Base-by-base conservation (phyloP, 495 filamentous ascomycete species). In the Aspergillus mulundensis region DNA sequence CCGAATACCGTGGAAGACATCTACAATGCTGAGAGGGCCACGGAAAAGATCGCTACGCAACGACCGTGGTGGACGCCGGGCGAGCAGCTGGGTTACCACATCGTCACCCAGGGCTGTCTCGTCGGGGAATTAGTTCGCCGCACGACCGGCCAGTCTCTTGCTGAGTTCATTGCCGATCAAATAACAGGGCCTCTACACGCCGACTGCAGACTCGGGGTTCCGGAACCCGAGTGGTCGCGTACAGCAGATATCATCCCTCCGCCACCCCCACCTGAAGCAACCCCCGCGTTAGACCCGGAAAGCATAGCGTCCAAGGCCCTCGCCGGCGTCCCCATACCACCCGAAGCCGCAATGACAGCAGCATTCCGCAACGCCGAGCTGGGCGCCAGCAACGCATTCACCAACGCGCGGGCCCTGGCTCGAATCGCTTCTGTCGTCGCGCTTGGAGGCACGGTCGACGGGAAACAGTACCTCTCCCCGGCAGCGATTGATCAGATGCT, bases 61-160 rank as follows among this genome's bases (percentile, higher is more conserved):
- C 59, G 66, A 2, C 76, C 76, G 2, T 76, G 73, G 74, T 78
- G 69, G 63, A 67, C 58, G 3, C 73, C 77, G 8, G 76, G 77
- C 5, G 66, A 66, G 7, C 53, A 52, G 0, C 63, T 54, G 14
- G 77, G 67, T 0, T 79, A 79, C 43, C 74, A 79, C 20, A 28
- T 69, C 7, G 8, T 63, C 16, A 68, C 41, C 10, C 68, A 72
- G 46, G 77, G 76, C 2, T 66, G 73, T 52, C 47, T 79, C 19
- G 45, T 77, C 11, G 71, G 69, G 10, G 74, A 74, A 47, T 46
- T 78, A 21, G 66, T 77, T 11, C 65, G 60, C 10, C 66, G 69
- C 4, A 59, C 70, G 2, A 70, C 64, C 7, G 74, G 74, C 1
- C 74, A 73, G 34, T 32, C 64, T 1, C 53, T 79, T 47, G 61